phyloP scores from a whole-genome alignment of 1,284 basidiomycete species.

The Naganishia sp. region DNA sequence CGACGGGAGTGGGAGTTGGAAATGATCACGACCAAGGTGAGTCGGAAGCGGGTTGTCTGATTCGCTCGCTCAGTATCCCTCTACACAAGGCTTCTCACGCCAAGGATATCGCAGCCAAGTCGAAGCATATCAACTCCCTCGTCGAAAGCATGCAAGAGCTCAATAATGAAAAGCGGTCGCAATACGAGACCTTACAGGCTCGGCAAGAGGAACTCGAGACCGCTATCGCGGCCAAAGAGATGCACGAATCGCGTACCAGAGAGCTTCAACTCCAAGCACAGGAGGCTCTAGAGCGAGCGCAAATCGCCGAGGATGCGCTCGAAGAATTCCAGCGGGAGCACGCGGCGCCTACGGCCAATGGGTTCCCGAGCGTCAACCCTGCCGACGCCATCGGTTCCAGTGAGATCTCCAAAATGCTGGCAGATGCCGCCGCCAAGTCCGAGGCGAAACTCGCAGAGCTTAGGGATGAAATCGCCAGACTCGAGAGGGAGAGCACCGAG shows the following conservation, averaged over 20 bases:
- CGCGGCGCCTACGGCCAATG: conserved; percentile 15
- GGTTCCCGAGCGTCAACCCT: background rate
- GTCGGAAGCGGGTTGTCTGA: conserved; percentile 31
- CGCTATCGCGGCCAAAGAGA: conserved; percentile 69
- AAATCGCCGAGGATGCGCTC: conserved; percentile 72
- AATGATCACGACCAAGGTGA: conserved; percentile 70
- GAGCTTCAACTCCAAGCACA: conserved; percentile 83
- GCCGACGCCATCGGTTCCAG: conserved; percentile 53
- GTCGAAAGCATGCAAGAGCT: conserved; percentile 70
- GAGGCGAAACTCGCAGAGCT: conserved; percentile 73
- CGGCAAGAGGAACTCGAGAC: conserved; percentile 86
- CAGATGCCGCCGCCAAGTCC: conserved; percentile 72
- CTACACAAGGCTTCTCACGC: conserved; percentile 64
- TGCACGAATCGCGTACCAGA: conserved; percentile 70
- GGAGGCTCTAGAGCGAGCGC: conserved; percentile 70
- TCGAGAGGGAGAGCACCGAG: conserved; percentile 52
- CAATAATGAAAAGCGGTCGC: conserved; percentile 67
- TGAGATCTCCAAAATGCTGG: conserved; percentile 74
- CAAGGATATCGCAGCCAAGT: conserved; percentile 67
- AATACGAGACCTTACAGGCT: conserved; percentile 80
- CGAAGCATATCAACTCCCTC: conserved; percentile 66
- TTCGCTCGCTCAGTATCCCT: background rate
- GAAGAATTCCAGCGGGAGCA: conserved; percentile 53
- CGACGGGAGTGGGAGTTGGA: conserved; percentile 76
- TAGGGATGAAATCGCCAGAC: conserved; percentile 53